phyloP scores from a whole-genome alignment of 2,329 filamentous ascomycete species.

The Aaosphaeria arxii region DNA sequence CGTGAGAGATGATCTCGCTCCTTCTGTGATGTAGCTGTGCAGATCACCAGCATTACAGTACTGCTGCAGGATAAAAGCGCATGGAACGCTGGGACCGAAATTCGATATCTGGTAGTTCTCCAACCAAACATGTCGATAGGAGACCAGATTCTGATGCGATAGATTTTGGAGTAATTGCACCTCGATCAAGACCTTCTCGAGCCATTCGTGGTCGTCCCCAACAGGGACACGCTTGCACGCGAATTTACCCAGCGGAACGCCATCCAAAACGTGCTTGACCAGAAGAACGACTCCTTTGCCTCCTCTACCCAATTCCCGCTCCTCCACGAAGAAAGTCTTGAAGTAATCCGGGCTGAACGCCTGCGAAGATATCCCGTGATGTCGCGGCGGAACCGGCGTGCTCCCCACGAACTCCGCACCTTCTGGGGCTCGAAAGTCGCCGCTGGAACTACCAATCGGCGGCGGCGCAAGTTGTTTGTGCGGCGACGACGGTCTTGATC shows the following conservation, averaged over 20 bases:
- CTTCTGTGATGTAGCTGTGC: constrained; percentile 78
- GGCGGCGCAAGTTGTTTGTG: constrained; percentile 43
- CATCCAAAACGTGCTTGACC: constrained; percentile 90
- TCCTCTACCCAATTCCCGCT: constrained; percentile 79
- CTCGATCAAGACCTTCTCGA: constrained; percentile 90
- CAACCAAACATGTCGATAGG: constrained; percentile 95
- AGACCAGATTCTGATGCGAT: constrained; percentile 91
- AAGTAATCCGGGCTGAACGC: constrained; percentile 95
- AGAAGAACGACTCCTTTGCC: constrained; percentile 93
- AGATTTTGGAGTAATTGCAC: constrained; percentile 89
- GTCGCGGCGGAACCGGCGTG: constrained; percentile 37
- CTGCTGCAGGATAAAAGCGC: constrained; percentile 94
- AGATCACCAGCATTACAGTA: constrained; percentile 95
- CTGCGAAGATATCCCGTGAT: constrained; percentile 73
- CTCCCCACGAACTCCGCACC: constrained; percentile 50
- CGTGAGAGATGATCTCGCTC: constrained; percentile 59
- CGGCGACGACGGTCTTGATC: constrained; percentile 48
- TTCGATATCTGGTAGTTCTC: constrained; percentile 79
- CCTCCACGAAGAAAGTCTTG: constrained; percentile 86
- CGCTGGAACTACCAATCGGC: constrained; percentile 24
- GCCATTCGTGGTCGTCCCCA: constrained; percentile 86
- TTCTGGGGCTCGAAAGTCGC: constrained; percentile 42
- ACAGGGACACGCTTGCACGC: constrained; percentile 97
- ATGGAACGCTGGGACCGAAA: constrained; percentile 89
- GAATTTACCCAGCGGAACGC: constrained; percentile 83